Evolutionary conservation across 1,284 basidiomycete genomes (phyloP).

Genomic region (Apiotrichum sp.): DNA sequence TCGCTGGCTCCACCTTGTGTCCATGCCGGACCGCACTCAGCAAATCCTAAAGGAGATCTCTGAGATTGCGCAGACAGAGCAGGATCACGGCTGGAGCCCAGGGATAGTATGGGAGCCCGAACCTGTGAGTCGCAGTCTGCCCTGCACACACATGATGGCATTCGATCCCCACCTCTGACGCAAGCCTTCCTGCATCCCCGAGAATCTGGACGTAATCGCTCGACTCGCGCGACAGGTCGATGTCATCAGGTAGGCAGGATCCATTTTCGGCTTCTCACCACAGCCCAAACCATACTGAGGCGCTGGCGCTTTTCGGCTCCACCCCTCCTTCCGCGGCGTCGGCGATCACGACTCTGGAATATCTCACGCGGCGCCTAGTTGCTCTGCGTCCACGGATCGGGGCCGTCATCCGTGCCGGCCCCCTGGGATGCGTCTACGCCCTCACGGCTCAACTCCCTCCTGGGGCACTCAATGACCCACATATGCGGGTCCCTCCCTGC

Average conservation of each 20-base stretch:
- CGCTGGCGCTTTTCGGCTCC: conserved; percentile 26
- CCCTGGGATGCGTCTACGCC: conserved; percentile 29
- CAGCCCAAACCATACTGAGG: conserved; percentile 45
- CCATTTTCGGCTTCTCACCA: not conserved
- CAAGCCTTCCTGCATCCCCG: conserved; percentile 21
- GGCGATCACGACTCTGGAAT: conserved; percentile 11
- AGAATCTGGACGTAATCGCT: conserved; percentile 20
- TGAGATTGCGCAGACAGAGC: conserved; percentile 4
- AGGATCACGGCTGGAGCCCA: conserved; percentile 18
- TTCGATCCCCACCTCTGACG: not conserved
- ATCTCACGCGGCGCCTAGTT: conserved; percentile 14
- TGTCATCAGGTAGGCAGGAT: conserved; percentile 25
- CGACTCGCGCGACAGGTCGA: conserved; percentile 22
- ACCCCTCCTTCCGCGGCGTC: not conserved
- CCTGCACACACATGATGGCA: too few relatives aligned
- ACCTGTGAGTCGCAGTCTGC: conserved; percentile 19
- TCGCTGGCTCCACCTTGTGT: conserved; percentile 31
- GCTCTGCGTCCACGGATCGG: conserved; percentile 18
- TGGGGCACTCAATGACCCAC: not conserved
- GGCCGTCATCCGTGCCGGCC: conserved; percentile 27
- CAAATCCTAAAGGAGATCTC: conserved; percentile 21
- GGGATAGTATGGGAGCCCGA: conserved; percentile 39
- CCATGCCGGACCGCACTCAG: conserved; percentile 21
- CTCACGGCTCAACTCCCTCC: conserved; percentile 8
- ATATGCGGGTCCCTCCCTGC: not conserved